Base-by-base conservation (phyloP, 176 grass and related monocot species). In the Tuctoria greenei region DNA sequence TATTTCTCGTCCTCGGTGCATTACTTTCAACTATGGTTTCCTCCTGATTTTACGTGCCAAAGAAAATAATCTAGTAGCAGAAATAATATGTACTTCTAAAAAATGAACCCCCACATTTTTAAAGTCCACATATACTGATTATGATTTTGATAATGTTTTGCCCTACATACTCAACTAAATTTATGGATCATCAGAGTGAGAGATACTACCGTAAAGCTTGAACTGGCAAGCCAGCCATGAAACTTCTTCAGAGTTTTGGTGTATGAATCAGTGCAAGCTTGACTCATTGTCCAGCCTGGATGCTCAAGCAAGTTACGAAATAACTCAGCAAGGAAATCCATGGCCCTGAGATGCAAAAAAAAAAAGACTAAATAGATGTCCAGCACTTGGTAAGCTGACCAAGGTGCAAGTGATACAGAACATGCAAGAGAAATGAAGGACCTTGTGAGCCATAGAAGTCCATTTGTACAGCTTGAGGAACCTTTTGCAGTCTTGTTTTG, bases 401-500 rank as follows among this genome's bases (percentile, higher is more conserved):
- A 76, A 84, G 55, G 24, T 64, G 47, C 9, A 58, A 64, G 15
- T 41, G 31, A 56, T 26, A 69, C 1, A 75, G 31, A 61, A 56
- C 21, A 82, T 64, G 35, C 64, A 31, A 45, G 55, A 52, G 21
- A 79, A 68, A 24, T 70, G 10, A 60, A 73, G 51, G 38, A 99
- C 91, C 95, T 99, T 43, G 95, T 99, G 51, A 99, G 83, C 95
- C 95, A 95, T 70, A 99, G 86, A 95, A 99, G 89, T 50, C 91
- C 95, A 84, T 99, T 99, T 72, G 91, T 92, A 55, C 95, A 98
- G 67, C 95, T 98, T 16, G 95, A 98, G 27, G 89, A 86, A 60
- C 86, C 87, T 79, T 94, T 94, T 63, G 91, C 91, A 14, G 87
- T 95, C 67, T 98, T 98, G 42, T 84, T 85, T 84, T 98, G 79